Evolutionary conservation across 805 yeast genomes (phyloP).

Genomic region (Candida ortonii): DNA sequence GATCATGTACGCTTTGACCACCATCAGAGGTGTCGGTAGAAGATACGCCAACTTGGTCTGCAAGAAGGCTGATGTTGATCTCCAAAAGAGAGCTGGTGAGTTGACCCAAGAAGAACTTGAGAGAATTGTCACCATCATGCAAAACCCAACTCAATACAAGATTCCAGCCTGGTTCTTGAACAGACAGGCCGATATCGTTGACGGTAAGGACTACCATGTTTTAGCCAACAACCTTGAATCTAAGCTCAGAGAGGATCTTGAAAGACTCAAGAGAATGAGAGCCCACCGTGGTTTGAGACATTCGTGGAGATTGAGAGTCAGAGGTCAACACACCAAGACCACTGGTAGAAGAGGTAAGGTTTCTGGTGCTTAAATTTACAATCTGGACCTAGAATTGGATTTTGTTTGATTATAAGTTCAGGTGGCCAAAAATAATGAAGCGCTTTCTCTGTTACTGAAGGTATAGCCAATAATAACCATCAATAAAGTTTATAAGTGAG

Average conservation of each 20-base stretch:
- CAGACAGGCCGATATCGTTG: slow-evolving; percentile 98
- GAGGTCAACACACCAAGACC: slow-evolving; percentile 99
- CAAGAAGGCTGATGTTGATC: slow-evolving; percentile 99
- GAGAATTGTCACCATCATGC: slow-evolving; percentile 99
- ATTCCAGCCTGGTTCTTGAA: slow-evolving; percentile 99
- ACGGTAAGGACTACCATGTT: slow-evolving; percentile 99
- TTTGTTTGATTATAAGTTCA: slow-evolving; percentile 8
- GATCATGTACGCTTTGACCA: slow-evolving; percentile 99
- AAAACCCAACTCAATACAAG: slow-evolving; percentile 99
- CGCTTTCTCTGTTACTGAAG: slow-evolving; percentile 3
- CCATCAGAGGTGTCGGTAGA: slow-evolving; percentile 99
- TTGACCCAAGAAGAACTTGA: slow-evolving; percentile 99
- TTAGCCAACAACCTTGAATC: slow-evolving; percentile 99
- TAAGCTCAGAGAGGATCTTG: slow-evolving; percentile 99
- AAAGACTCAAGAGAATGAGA: slow-evolving; percentile 99
- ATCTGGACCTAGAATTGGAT: slow-evolving; percentile 5
- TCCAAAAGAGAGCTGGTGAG: slow-evolving; percentile 99
- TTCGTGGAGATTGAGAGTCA: slow-evolving; percentile 99
- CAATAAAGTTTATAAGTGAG: no score
- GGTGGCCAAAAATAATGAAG: slow-evolving; percentile 8
- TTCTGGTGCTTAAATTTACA: slow-evolving; percentile 29
- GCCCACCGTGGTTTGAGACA: slow-evolving; percentile 99
- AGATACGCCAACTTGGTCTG: slow-evolving; percentile 99
- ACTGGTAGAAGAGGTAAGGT: slow-evolving; percentile 92
- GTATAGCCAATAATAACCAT: background rate